phyloP scores from a whole-genome alignment of 23 red algal genomes.

The Gracilaria caudata region DNA sequence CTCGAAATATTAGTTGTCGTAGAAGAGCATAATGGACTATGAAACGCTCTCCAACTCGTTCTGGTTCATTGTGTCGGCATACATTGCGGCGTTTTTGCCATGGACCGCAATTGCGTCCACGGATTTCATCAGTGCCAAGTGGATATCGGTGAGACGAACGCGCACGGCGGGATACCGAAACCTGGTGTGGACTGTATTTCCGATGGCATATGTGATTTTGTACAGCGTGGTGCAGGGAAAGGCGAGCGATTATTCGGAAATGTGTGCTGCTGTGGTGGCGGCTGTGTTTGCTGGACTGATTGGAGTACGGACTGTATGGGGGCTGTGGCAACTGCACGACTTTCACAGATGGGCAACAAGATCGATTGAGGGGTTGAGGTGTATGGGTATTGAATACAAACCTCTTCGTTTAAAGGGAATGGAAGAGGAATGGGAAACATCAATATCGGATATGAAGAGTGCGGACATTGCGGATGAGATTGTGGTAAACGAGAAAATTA shows the following conservation, averaged over 20 bases:
- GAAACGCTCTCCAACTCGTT: not conserved
- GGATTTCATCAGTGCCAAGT: slow-evolving; percentile 14
- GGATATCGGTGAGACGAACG: not conserved
- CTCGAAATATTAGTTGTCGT: too few species aligned
- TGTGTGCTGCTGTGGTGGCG: slow-evolving; percentile 9
- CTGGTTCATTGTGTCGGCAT: not conserved
- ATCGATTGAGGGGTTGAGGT: not conserved
- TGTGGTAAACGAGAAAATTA: slow-evolving; percentile 30
- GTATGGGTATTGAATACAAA: slow-evolving; percentile 8
- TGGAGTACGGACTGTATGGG: not conserved
- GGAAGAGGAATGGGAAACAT: not conserved
- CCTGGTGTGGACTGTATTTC: slow-evolving; percentile 2
- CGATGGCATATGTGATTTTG: slow-evolving; percentile 11
- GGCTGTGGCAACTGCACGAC: slow-evolving; percentile 28
- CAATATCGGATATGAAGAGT: not conserved
- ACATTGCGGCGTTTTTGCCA: slow-evolving; percentile 1
- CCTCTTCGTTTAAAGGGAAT: not conserved
- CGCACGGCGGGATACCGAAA: slow-evolving; percentile 7
- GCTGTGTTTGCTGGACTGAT: not conserved
- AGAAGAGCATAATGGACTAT: not conserved
- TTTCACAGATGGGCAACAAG: not conserved
- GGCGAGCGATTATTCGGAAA: not conserved
- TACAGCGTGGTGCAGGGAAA: slow-evolving; percentile 8
- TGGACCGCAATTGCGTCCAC: not conserved
- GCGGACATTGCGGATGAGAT: not conserved